phyloP scores from a whole-genome alignment of 495 filamentous ascomycete species.

The Neurospora sp. region DNA sequence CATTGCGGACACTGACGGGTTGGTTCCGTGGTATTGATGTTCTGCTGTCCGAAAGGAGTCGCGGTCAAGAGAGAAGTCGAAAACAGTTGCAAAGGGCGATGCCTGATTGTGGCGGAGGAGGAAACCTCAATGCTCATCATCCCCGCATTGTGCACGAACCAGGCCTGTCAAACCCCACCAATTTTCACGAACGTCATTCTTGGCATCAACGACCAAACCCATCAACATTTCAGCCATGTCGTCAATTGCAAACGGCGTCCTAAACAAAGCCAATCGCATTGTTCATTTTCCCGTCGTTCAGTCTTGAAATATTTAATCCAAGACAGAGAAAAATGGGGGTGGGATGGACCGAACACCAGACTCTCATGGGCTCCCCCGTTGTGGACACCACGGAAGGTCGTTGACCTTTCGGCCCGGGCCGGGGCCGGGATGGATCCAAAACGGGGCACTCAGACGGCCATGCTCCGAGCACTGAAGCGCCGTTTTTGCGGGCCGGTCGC shows the following conservation, averaged over 20 bases:
- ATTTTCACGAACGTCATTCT: background rate
- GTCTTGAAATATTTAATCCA: no score
- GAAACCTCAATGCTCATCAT: background rate
- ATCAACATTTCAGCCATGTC: background rate
- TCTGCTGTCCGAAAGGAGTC: background rate
- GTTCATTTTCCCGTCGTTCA: no score
- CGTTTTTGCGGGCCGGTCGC: constrained; percentile 1
- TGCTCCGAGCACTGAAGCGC: constrained; percentile 4
- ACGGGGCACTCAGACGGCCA: background rate
- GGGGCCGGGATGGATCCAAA: background rate
- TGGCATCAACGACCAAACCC: background rate
- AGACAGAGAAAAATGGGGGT: no score
- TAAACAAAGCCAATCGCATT: background rate
- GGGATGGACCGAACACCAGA: background rate
- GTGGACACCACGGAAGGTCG: background rate
- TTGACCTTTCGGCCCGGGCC: background rate
- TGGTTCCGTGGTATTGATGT: background rate
- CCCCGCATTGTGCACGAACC: background rate
- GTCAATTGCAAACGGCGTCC: no score
- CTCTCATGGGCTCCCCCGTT: background rate
- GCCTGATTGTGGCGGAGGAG: background rate
- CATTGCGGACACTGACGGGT: background rate
- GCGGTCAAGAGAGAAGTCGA: background rate
- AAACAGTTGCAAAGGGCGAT: background rate
- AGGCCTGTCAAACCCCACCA: background rate